Percentiles rank a stretch among this genome's conserved stretches.
Evolutionary conservation across 148 eudicot species (phyloP).

Genomic region (Persicaria maculosa): DNA sequence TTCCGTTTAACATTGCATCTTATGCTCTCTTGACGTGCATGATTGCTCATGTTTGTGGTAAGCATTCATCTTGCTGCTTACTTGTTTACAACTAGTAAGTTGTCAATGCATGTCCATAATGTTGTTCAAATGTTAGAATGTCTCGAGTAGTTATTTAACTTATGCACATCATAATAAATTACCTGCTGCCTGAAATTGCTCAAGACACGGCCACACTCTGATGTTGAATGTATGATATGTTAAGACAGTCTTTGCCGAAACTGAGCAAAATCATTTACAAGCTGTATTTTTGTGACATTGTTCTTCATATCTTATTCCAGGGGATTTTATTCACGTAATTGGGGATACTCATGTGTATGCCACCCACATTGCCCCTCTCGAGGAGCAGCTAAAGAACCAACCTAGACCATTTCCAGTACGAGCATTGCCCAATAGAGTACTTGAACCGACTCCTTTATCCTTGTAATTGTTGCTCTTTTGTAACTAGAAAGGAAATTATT

Average conservation of each 20-base stretch:
- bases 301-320: constrained; percentile 64
- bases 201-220: too few species aligned
- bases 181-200: neutral
- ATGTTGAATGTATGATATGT: neutral
- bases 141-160: neutral
- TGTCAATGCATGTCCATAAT: neutral
- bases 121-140: neutral
- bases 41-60: constrained; percentile 98
- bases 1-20: constrained; percentile 94
- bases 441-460: neutral
- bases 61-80: constrained; percentile 14
- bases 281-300: neutral
- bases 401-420: constrained; percentile 94
- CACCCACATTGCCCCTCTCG: constrained; percentile 71
- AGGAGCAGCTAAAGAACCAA: constrained; percentile 63
- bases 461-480: neutral
- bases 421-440: neutral
- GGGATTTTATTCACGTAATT: constrained; percentile 77
- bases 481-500: neutral
- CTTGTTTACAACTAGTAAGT: neutral
- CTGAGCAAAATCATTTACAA: neutral
- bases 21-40: constrained; percentile 83
- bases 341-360: constrained; percentile 90
- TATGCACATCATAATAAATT: neutral
- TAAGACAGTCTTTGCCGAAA: neutral